A percentile compares a stretch with the other conserved stretches of the same genome.
Evolutionary conservation across 2,329 filamentous ascomycete genomes (phyloP).

Genomic region (Magnaporthiopsis rhizophila): DNA sequence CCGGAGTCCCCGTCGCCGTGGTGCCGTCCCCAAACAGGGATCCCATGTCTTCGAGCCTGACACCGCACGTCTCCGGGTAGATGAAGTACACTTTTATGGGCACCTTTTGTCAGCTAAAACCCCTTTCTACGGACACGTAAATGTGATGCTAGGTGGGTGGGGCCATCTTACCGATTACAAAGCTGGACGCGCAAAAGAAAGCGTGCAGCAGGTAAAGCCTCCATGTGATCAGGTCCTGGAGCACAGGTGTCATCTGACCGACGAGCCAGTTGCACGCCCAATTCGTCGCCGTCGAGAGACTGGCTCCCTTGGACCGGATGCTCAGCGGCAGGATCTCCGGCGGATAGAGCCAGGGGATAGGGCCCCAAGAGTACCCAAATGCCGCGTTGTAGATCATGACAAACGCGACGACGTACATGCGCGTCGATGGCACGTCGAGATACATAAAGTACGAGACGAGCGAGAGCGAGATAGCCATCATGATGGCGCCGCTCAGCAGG

Average conservation of each 20-base stretch:
- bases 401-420: conserved; percentile 79
- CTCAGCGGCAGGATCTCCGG: conserved; percentile 97
- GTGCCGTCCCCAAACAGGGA: conserved; percentile 88
- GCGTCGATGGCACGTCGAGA: conserved; percentile 71
- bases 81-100: conserved; percentile 74
- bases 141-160: background rate
- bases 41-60: conserved; percentile 96
- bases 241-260: conserved; percentile 85
- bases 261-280: conserved; percentile 99
- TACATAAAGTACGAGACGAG: conserved; percentile 93
- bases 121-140: background rate
- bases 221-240: conserved; percentile 91
- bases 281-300: conserved; percentile 90
- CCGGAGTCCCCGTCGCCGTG: conserved; percentile 67
- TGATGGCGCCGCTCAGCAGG: conserved; percentile 77
- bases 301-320: conserved; percentile 94
- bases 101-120: background rate
- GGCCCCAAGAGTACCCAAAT: conserved; percentile 92
- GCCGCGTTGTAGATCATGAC: conserved; percentile 99
- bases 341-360: conserved; percentile 95
- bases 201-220: conserved; percentile 90
- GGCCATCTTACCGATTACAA: conserved; percentile 75
- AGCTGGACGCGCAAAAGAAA: conserved; percentile 92
- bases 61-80: conserved; percentile 93
- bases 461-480: conserved; percentile 83